Evolutionary conservation across 139 green algal genomes (phyloP), one percentile per base, ranked within the genome.

Genomic region (Chlorella sp.): DNA sequence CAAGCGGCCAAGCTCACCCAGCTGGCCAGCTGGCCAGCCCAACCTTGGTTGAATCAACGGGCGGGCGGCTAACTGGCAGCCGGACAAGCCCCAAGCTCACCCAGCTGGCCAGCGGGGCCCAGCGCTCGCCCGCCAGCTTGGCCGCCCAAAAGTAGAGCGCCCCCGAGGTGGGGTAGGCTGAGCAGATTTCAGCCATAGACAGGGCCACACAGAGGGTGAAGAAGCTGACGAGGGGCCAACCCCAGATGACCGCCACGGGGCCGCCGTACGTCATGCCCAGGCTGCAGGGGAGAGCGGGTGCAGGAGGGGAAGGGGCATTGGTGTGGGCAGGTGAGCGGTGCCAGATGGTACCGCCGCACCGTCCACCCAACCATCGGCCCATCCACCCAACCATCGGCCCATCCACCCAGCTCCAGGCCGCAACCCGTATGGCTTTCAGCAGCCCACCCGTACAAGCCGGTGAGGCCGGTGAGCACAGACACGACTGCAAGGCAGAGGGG

Each of bases 131-230:
- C 34, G 75, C 51, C 75, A 81, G 51, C 75, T 68, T 51, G 34
- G 75, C 48, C 0, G 48, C 20, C 75, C 62, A 67, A 51, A 73
- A 89, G 41, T 86, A 89, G 26, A 82, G 64, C 1, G 78, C 88
- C 3, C 86, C 89, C 34, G 75, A 81, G 26, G 84, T 88, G 13
- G 90, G 90, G 64, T 91, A 85, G 43, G 87, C 82, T 24, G 76
- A 88, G 51, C 78, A 88, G 76, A 93, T 92, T 34, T 93, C 90
- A 5, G 85, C 84, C 80, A 93, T 86, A 56, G 41, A 58, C 11
- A 79, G 44, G 6, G 73, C 73, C 1, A 79, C 73, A 22, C 26
- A 22, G 30, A 79, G 16, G 11, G 73, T 79, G 44, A 79, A 79
- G 44, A 30, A 62, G 44, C 32, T 44, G 73, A 79, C 73, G 3